A percentile compares a stretch with the other conserved stretches of the same genome.
Evolutionary conservation across 768 basidiomycete species (phyloP).

Genomic region (Gymnopilus dilepis): DNA sequence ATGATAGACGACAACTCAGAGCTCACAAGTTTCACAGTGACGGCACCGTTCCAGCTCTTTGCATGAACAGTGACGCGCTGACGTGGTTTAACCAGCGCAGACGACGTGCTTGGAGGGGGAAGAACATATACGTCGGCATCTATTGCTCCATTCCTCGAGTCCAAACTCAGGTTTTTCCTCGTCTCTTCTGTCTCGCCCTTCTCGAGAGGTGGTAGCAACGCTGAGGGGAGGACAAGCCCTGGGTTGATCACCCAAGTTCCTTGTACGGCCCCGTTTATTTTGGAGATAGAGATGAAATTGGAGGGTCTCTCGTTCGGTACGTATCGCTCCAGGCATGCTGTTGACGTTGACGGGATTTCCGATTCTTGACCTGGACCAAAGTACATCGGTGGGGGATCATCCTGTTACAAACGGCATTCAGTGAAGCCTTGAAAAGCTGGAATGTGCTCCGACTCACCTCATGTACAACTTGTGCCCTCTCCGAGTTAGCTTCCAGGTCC

Average conservation of each 20-base stretch:
- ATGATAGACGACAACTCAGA: too few relatives aligned
- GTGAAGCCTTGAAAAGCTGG: too few relatives aligned
- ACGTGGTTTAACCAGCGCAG: conserved; percentile 10
- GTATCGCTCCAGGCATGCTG: neutral
- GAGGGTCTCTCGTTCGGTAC: conserved; percentile 33
- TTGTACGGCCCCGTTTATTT: conserved; percentile 34
- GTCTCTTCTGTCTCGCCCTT: conserved; percentile 40
- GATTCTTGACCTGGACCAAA: neutral
- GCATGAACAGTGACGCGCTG: conserved; percentile 23
- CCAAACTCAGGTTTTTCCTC: conserved; percentile 44
- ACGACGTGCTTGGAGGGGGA: conserved; percentile 9
- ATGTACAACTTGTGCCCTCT: neutral
- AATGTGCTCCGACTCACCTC: neutral
- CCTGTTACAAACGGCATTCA: neutral
- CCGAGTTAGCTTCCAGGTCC: neutral
- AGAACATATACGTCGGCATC: conserved; percentile 46
- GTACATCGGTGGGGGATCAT: conserved; percentile 23
- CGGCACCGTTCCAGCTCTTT: conserved; percentile 33
- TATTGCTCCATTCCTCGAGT: conserved; percentile 39
- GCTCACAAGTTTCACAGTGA: conserved; percentile 26
- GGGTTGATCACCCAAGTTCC: conserved; percentile 52
- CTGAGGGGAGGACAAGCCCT: conserved; percentile 40
- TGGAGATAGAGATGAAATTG: conserved; percentile 38
- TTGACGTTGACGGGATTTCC: neutral
- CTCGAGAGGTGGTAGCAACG: conserved; percentile 44